phyloP scores from a whole-genome alignment of 176 grass and related monocot genomes.

The Carex kokanica region DNA sequence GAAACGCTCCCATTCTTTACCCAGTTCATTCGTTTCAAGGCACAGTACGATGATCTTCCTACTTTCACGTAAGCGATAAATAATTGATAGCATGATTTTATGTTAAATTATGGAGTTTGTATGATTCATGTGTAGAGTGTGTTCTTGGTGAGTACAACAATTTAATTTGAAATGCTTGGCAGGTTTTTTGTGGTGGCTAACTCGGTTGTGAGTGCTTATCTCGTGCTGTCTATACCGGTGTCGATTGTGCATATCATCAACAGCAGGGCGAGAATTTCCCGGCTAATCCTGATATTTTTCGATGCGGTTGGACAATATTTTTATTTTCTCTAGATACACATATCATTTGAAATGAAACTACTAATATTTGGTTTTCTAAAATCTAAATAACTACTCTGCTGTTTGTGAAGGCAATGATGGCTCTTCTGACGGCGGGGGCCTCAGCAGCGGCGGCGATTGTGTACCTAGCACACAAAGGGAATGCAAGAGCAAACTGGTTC shows the following conservation, averaged over 20 bases:
- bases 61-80: constrained; percentile 48
- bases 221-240: constrained; percentile 58
- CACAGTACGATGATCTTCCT: constrained; percentile 57
- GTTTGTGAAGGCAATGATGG: constrained; percentile 62
- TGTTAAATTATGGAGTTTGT: not conserved
- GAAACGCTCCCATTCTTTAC: constrained; percentile 68
- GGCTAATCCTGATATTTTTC: constrained; percentile 50
- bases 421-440: constrained; percentile 52
- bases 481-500: constrained; percentile 68
- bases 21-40: constrained; percentile 74
- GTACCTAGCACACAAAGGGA: constrained; percentile 69
- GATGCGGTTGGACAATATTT: constrained; percentile 33
- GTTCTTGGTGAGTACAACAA: too few relatives aligned
- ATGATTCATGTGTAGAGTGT: not conserved
- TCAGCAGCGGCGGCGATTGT: constrained; percentile 60
- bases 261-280: constrained; percentile 48
- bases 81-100: not conserved
- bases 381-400: constrained; percentile 15
- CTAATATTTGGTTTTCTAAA: constrained; percentile 4
- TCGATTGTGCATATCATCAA: constrained; percentile 66
- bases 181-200: constrained; percentile 79
- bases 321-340: not conserved
- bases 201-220: constrained; percentile 54
- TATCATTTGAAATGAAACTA: not conserved
- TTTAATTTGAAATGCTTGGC: not conserved